phyloP scores from a whole-genome alignment of 2,329 filamentous ascomycete species.

The Trichoderma citrinoviride region DNA sequence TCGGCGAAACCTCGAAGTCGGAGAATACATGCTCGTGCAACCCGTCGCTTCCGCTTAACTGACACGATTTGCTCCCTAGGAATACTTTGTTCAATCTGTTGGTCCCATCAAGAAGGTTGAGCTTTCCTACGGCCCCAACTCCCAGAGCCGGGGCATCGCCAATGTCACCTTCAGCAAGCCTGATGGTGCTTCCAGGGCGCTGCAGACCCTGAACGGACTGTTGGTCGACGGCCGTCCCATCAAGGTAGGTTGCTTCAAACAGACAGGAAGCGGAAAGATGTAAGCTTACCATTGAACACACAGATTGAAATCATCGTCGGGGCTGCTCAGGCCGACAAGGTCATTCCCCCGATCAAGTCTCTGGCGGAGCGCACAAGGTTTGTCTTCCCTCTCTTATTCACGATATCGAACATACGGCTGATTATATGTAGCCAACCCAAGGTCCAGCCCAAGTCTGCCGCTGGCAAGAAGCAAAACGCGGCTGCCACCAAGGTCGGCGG shows the following conservation, averaged over 20 bases:
- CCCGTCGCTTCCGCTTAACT: constrained; percentile 52
- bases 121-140: constrained; percentile 88
- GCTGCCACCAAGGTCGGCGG: constrained; percentile 35
- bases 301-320: constrained; percentile 90
- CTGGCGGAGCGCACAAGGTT: constrained; percentile 76
- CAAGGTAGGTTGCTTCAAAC: constrained; percentile 59
- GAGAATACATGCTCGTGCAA: constrained; percentile 31
- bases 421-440: constrained; percentile 33
- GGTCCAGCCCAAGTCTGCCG: constrained; percentile 74
- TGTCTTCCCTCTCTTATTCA: background rate
- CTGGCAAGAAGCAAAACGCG: constrained; percentile 64
- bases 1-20: constrained; percentile 34
- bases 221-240: constrained; percentile 87
- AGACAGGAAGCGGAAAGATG: background rate
- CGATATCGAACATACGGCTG: background rate
- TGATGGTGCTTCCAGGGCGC: constrained; percentile 81
- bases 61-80: constrained; percentile 71
- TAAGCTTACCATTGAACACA: background rate
- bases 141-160: constrained; percentile 86
- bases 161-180: constrained; percentile 81
- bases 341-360: constrained; percentile 63
- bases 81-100: constrained; percentile 88
- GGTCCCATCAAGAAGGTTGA: constrained; percentile 89
- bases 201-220: constrained; percentile 79
- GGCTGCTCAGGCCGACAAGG: constrained; percentile 66